Percentiles rank a stretch among this genome's conserved stretches.
These are phyloP conservation scores for Phalaenopsis hybrid DNA, from an alignment of 116 monocot genomes.

Conservation along the genomic window DNA sequence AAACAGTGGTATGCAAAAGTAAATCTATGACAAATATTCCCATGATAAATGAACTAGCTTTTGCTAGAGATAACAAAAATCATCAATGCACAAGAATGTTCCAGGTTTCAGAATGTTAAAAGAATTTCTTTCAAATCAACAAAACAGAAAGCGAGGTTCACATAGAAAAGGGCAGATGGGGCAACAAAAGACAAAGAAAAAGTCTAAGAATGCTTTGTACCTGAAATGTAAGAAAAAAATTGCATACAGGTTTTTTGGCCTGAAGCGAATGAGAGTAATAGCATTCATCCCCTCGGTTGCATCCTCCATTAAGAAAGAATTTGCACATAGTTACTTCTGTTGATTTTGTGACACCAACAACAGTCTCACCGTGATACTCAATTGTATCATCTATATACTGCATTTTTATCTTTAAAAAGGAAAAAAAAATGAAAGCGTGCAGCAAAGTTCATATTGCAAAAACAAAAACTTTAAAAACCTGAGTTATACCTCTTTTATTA, in stretches of 20 bases:
- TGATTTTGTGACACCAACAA: slow-evolving; percentile 2
- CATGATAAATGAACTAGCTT: background rate
- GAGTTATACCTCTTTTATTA: slow-evolving; percentile 52
- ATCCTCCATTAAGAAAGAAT: slow-evolving; percentile 48
- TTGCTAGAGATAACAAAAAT: background rate
- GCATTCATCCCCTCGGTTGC: slow-evolving; percentile 49
- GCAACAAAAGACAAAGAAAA: background rate
- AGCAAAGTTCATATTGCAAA: background rate
- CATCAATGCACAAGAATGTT: background rate
- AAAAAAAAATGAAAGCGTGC: background rate
- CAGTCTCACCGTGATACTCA: slow-evolving; percentile 6
- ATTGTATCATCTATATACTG: slow-evolving; percentile 21
- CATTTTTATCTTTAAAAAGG: slow-evolving; percentile 34
- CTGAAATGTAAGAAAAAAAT: slow-evolving; percentile 65
- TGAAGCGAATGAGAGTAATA: slow-evolving; percentile 59
- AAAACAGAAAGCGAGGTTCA: background rate
- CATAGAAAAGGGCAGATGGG: background rate
- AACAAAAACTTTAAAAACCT: background rate
- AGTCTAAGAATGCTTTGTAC: slow-evolving; percentile 17
- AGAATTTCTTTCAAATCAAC: background rate
- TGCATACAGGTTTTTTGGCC: slow-evolving; percentile 59
- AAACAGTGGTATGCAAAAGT: background rate
- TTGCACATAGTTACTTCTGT: slow-evolving; percentile 26
- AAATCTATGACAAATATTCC: background rate
- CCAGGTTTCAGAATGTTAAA: background rate